These are phyloP conservation scores for Podaxis sp. DNA, from an alignment of 768 basidiomycete genomes.

Conservation along the genomic window DNA sequence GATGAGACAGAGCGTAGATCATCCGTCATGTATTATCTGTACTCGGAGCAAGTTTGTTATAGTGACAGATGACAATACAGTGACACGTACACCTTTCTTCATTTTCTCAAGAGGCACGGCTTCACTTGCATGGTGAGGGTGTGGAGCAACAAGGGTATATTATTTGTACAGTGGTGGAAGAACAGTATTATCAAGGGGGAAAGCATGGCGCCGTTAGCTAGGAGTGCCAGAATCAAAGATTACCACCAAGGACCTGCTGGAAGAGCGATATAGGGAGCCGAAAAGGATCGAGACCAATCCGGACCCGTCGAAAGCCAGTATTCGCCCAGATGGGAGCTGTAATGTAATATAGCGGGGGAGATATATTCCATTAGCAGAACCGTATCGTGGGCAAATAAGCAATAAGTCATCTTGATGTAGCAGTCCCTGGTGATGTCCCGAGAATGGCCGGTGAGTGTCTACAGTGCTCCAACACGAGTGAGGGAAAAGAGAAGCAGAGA, in stretches of 20 bases:
- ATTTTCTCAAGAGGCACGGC: background rate
- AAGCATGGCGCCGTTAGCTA: conserved; percentile 11
- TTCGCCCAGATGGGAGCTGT: conserved; percentile 13
- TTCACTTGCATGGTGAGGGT: background rate
- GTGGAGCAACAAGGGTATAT: conserved; percentile 20
- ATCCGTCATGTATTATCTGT: background rate
- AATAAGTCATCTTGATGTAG: conserved; percentile 4
- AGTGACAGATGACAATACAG: background rate
- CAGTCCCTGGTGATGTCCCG: conserved; percentile 9
- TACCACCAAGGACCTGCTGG: conserved; percentile 12
- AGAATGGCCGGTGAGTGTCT: conserved; percentile 2
- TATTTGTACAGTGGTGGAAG: conserved; percentile 15
- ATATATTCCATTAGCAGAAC: conserved; percentile 13
- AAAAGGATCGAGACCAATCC: background rate
- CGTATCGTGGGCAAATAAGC: conserved; percentile 9
- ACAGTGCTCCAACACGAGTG: conserved; percentile 20
- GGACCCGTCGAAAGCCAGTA: background rate
- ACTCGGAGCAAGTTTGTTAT: background rate
- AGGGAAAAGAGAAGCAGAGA: conserved; percentile 20
- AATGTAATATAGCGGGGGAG: conserved; percentile 13
- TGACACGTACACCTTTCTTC: background rate
- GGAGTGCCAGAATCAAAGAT: conserved; percentile 5
- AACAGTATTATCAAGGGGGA: conserved; percentile 15
- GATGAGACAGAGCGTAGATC: conserved; percentile 18
- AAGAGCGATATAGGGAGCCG: background rate